Evolutionary conservation across 2,329 filamentous ascomycete species (phyloP), one percentile per base, ranked within the genome.

Genomic region (Claviceps spartinae): DNA sequence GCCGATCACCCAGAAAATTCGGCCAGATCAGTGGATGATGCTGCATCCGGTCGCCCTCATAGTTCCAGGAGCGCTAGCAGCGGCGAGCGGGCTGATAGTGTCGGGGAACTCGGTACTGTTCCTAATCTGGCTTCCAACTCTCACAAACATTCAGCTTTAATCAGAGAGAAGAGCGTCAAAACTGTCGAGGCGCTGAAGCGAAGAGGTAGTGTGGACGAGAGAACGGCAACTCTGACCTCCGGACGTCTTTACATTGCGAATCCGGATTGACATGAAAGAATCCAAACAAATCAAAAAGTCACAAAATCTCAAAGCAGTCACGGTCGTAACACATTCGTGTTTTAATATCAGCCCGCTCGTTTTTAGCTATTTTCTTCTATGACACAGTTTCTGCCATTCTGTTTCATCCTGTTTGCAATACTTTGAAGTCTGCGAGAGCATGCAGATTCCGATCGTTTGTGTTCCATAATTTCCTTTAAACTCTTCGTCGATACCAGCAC

Each of bases 241-340:
- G 82, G 82, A 48, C 78, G 87, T 56, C 75, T 94, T 54, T 93
- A 86, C 67, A 89, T 94, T 62, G 88, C 88, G 60, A 94, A 94
- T 67, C 88, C 88, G 18, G 88, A 93, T 67, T 78, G 69, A 58
- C 30, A 34, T 9, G 37, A 13, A 18, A 37, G n/a, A 16, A 16
- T 9, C 5, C n/a, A 13, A 16, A 24, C 20, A 48, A 13, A 9
- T n/a, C 2, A 3, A 47, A 37, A 14, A 36, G 26, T 34, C 9
- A 9, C 30, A 1, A 34, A 11, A 11, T 4, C 9, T 34, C 30
- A 34, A 34, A 34, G 30, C 30, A 34, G 26, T 8, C 26, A 9
- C 26, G 9, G 8, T 30, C 26, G 26, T 30, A 30, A 30, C 26
- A 34, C 30, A 24, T 24, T 24, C 24, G 5, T 24, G 24, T 24